Conservation (phyloP, 306 rosid species). For the Datisca glomerata region DNA sequence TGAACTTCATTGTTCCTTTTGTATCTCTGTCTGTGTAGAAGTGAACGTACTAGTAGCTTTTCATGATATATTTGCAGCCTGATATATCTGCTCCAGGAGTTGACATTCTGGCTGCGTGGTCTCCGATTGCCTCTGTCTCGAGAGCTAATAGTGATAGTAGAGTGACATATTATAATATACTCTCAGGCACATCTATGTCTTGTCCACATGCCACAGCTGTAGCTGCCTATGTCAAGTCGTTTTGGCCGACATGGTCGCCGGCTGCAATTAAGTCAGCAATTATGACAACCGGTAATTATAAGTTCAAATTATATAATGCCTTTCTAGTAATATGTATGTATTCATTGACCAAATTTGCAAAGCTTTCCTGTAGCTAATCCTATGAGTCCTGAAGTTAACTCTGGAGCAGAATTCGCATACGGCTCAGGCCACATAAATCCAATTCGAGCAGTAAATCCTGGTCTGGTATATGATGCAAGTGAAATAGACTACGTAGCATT, state of each 20-base stretch:
- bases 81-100: constrained; percentile 21
- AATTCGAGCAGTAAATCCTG: constrained; percentile 14
- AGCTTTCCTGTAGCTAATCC: constrained; percentile 11
- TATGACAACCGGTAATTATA: constrained; percentile 15
- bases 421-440: constrained; percentile 29
- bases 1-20: too few relatives aligned
- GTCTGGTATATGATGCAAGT: constrained; percentile 25
- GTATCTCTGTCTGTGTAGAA: too few relatives aligned
- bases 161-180: constrained; percentile 10
- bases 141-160: constrained; percentile 10
- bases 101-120: constrained; percentile 29
- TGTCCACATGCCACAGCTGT: constrained; percentile 21
- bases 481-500: constrained; percentile 18
- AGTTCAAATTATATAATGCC: not conserved
- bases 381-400: constrained; percentile 13
- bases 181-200: constrained; percentile 33
- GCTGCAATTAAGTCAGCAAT: constrained; percentile 33
- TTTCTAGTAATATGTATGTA: not conserved
- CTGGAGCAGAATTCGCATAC: constrained; percentile 29
- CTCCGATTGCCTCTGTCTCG: constrained; percentile 13
- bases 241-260: constrained; percentile 25
- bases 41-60: too few relatives aligned
- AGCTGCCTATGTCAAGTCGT: constrained; percentile 23
- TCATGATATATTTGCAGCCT: too few relatives aligned
- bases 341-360: not conserved